A percentile compares a stretch with the other conserved stretches of the same genome.
Conservation (phyloP, 257 asterid species). For the Nicotiana noctiflora region DNA sequence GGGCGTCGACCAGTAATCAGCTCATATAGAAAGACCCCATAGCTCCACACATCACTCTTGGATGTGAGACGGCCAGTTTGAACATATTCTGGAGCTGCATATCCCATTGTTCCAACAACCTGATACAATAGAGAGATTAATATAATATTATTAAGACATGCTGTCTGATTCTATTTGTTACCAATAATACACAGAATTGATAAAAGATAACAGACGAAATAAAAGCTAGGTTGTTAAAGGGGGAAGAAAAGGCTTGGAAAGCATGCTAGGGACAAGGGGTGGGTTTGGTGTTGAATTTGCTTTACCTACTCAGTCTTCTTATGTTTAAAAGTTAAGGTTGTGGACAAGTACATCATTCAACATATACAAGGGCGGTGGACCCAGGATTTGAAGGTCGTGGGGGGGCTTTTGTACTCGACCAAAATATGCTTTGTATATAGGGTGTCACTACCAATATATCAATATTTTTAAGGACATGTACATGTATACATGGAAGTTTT, state of each 20-base stretch:
- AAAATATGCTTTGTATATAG: no score
- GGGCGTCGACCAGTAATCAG: slow-evolving; percentile 92
- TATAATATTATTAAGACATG: not conserved
- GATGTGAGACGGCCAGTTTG: slow-evolving; percentile 91
- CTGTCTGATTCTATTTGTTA: not conserved
- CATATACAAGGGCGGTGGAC: not conserved
- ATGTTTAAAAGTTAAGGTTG: not conserved
- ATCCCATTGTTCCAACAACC: slow-evolving; percentile 97
- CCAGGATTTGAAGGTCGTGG: no score
- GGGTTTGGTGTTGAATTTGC: not conserved
- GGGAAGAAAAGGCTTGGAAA: not conserved
- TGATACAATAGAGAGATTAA: slow-evolving; percentile 14
- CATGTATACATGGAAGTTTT: no score
- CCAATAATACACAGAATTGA: not conserved
- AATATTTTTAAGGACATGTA: no score
- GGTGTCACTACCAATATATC: no score
- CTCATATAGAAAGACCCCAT: slow-evolving; percentile 83
- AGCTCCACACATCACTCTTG: slow-evolving; percentile 94
- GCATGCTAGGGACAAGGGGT: not conserved
- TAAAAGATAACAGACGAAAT: not conserved
- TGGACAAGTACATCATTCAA: not conserved
- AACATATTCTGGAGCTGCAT: slow-evolving; percentile 92
- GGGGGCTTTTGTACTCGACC: no score
- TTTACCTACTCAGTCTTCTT: not conserved
- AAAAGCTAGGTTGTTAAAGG: not conserved